Evolutionary conservation across 495 filamentous ascomycete species (phyloP), one percentile per base, ranked within the genome.

Genomic region (Haplographium delicatum): DNA sequence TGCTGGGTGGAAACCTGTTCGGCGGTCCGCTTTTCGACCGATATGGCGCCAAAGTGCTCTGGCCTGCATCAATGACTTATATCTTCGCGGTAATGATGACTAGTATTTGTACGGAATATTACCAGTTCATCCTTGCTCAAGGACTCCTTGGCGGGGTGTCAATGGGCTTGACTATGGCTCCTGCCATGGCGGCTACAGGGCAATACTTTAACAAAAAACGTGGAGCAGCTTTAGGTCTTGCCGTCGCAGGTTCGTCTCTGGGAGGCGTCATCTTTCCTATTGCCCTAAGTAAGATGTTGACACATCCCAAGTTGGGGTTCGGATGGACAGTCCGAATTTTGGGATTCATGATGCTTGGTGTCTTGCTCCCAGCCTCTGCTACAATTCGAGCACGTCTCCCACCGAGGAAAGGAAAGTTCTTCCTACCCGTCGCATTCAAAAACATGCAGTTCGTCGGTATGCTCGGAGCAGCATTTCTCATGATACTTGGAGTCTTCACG

Each of bases 81-180:
- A 40, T 83, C 3, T 60, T 89, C 20, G 78, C 81, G 22, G 73
- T 90, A 27, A 88, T 93, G 64, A 79, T 80, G 71, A 83, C 84
- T 3, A 84, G 80, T 11, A 56, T 85, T 11, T 78, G 78, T 44
- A 82, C 74, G 7, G 51, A 73, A 42, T 83, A 82, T 60, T 91
- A 79, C 76, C 86, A 91, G 51, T 66, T 93, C 0, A 79, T 93
- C 55, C 75, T 93, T 3, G 74, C 85, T 0, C 88, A 93, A 61
- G 87, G 85, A 1, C 48, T 95, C 20, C 77, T 81, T 7, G 76
- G 79, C 42, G 89, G 89, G 0, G 57, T 93, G 22, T 85, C 84
- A 0, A 83, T 81, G 65, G 88, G 89, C 0, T 68, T 89, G 9
- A 71, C 84, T 46, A 91, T 88, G 61, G 78, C 79, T 48, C 87